Conservation (phyloP, 345 rosid genomes). For the Sonneratia caseolaris region DNA sequence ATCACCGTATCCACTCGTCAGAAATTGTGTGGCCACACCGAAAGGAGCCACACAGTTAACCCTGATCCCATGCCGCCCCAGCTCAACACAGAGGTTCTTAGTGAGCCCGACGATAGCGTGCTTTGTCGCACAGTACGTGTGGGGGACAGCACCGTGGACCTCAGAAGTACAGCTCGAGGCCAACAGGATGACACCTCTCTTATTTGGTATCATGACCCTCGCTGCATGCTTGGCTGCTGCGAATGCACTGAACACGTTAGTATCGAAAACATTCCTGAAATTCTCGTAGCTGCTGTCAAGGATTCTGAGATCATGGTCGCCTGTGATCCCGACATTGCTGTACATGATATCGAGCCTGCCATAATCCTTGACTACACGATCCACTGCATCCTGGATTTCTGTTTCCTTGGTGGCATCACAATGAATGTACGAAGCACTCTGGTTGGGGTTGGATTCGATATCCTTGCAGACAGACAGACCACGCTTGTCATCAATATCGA, state of each 20-base stretch:
- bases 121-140: neutral
- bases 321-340: neutral
- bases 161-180: neutral
- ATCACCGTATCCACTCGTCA: neutral
- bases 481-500: too few species aligned
- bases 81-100: neutral
- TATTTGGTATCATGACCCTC: neutral
- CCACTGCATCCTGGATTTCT: neutral
- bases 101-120: neutral
- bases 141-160: neutral
- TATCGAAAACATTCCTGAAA: neutral
- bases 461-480: neutral
- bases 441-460: neutral
- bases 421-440: neutral
- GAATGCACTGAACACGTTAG: neutral
- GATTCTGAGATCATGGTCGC: neutral
- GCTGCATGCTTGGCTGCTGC: neutral
- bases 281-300: neutral
- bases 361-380: neutral
- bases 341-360: neutral
- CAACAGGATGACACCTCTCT: neutral
- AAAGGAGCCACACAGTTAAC: neutral
- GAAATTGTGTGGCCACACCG: neutral
- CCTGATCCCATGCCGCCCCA: neutral
- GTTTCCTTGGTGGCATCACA: neutral